A percentile compares a stretch with the other conserved stretches of the same genome.
phyloP scores from a whole-genome alignment of 2,329 filamentous ascomycete genomes.

The Knufia petricola region DNA sequence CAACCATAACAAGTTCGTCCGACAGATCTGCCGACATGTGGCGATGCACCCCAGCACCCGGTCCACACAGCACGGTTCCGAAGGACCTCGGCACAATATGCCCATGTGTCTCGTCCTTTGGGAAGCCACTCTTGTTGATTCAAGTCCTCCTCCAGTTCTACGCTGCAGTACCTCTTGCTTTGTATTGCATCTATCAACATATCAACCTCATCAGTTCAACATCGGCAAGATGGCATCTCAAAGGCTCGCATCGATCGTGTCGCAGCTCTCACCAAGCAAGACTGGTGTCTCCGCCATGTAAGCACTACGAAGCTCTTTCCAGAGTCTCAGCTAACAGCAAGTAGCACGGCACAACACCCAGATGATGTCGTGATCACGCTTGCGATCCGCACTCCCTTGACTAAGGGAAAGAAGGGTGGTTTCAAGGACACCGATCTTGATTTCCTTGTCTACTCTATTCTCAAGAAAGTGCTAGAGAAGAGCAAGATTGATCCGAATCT shows the following conservation, averaged over 20 bases:
- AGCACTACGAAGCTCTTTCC: slow-evolving; percentile 28
- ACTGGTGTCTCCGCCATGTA: slow-evolving; percentile 69
- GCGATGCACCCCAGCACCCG: no score
- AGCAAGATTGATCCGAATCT: slow-evolving; percentile 69
- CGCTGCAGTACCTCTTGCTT: no score
- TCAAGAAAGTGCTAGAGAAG: slow-evolving; percentile 65
- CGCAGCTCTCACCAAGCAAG: slow-evolving; percentile 68
- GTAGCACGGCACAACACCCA: slow-evolving; percentile 78
- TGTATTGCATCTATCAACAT: no score
- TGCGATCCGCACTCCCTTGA: slow-evolving; percentile 76
- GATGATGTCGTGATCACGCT: slow-evolving; percentile 96
- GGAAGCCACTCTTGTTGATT: no score
- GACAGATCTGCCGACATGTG: no score
- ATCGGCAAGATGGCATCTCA: slow-evolving; percentile 59
- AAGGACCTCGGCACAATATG: no score
- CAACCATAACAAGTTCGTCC: no score
- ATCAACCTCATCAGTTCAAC: background rate
- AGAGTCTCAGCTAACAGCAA: background rate
- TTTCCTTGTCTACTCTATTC: slow-evolving; percentile 69
- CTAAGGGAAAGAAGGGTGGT: slow-evolving; percentile 82
- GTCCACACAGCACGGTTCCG: no score
- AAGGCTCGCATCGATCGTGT: slow-evolving; percentile 77
- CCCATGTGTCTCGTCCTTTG: no score
- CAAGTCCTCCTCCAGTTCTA: no score
- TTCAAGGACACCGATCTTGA: slow-evolving; percentile 92